These are phyloP conservation scores for Aspergillus saccharolyticus DNA, from an alignment of 495 filamentous ascomycete genomes.

Conservation along the genomic window DNA sequence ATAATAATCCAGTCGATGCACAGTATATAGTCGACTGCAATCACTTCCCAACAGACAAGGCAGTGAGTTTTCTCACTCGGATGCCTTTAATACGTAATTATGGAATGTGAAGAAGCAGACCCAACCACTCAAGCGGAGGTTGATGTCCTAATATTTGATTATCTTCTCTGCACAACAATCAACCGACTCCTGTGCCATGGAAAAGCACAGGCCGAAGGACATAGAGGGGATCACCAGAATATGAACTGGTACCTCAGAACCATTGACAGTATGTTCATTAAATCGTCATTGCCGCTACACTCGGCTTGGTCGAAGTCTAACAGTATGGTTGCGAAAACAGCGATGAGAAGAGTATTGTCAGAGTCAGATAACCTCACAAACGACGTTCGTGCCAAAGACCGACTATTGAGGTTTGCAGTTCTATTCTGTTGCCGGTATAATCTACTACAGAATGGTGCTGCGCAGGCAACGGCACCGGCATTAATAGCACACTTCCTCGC, in stretches of 20 bases:
- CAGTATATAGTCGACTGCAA: too few relatives aligned
- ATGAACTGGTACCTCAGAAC: constrained; percentile 22
- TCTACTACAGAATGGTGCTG: neutral
- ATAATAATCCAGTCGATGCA: too few relatives aligned
- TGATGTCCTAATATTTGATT: constrained; percentile 51
- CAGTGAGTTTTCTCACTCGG: neutral
- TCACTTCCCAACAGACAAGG: neutral
- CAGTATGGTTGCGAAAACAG: neutral
- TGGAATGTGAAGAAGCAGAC: constrained; percentile 15
- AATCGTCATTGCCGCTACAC: neutral
- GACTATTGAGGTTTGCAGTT: constrained; percentile 18
- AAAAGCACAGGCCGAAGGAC: constrained; percentile 2
- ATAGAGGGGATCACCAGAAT: constrained; percentile 9
- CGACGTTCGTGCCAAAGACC: constrained; percentile 29
- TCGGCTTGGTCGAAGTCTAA: neutral
- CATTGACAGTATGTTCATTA: constrained; percentile 24
- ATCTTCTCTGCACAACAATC: constrained; percentile 43
- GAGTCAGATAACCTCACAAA: constrained; percentile 6
- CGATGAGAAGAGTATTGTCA: constrained; percentile 5
- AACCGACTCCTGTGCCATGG: constrained; percentile 21
- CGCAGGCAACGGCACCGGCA: neutral
- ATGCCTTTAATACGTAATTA: neutral
- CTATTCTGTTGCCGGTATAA: neutral
- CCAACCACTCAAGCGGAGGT: constrained; percentile 34
- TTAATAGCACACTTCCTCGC: neutral